Base-by-base conservation (phyloP, 2,329 filamentous ascomycete species). In the Chalara sp. region DNA sequence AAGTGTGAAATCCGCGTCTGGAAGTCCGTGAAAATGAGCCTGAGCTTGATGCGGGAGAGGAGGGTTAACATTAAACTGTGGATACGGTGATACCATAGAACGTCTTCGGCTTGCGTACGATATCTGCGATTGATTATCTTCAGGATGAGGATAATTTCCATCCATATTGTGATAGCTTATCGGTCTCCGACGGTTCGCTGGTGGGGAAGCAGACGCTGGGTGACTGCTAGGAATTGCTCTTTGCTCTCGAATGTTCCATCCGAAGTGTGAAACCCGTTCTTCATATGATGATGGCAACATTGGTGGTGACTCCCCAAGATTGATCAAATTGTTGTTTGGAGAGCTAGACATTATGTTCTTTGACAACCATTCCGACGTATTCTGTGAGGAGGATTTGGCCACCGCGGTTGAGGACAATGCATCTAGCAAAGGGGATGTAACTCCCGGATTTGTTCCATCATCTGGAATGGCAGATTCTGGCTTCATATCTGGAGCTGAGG, bases 41-140 rank as follows among this genome's bases (percentile, higher is more conserved):
- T 91, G 87, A 1, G 83, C 78, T 53, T 89, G 80, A 63, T 91
- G 87, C 4, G 87, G 86, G 7, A 85, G 76, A 3, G 86, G 84
- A n/a, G 81, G 81, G 47, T 80, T 75, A 35, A 72, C 65, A 53
- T 68, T 63, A 50, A 78, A 75, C 10, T 72, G 71, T 10, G 70
- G 64, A 46, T 68, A 71, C 35, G 35, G 35, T 6, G 77, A 76
- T 58, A 78, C 75, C 69, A 78, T 74, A 44, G 78, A 79, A 31
- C 73, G 70, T 62, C 77, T 67, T 51, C 74, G 63, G 56, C 71
- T 64, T 45, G 65, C 64, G 40, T 67, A 69, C 43, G 58, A 68
- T 33, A 71, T 67, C 47, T 71, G 67, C 32, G 71, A 68, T 51
- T 73, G 71, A 46, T 76, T 74, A 6, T 78, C 78, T 49, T 80